Conservation (phyloP, 805 yeast genomes). For the Naumovozyma castellii region DNA sequence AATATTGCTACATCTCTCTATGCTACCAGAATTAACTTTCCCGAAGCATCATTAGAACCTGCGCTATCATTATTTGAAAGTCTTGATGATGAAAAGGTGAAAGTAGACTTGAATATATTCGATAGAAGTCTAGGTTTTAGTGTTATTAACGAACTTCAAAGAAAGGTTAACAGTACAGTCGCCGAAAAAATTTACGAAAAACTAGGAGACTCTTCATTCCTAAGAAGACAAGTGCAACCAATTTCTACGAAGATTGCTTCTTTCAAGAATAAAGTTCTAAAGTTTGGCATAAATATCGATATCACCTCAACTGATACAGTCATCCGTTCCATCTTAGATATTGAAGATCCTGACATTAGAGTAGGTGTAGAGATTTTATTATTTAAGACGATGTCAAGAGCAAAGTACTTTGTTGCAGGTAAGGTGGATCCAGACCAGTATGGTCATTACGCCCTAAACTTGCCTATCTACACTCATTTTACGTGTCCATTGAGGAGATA, state of each 20-base stretch:
- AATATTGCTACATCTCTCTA: constrained; percentile 22
- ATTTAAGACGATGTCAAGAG: constrained; percentile 73
- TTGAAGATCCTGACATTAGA: constrained; percentile 54
- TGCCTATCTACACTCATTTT: constrained; percentile 86
- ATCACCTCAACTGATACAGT: constrained; percentile 63
- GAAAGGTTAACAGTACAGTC: constrained; percentile 73
- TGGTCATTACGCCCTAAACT: constrained; percentile 71
- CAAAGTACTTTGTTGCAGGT: constrained; percentile 84
- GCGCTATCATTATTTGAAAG: constrained; percentile 63
- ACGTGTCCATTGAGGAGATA: constrained; percentile 88
- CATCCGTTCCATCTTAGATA: constrained; percentile 56
- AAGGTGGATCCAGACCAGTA: constrained; percentile 68
- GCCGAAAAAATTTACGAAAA: constrained; percentile 71
- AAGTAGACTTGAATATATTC: constrained; percentile 63
- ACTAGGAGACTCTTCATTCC: constrained; percentile 70
- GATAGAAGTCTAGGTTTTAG: constrained; percentile 47
- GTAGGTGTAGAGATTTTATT: constrained; percentile 70
- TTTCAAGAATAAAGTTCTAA: constrained; percentile 60
- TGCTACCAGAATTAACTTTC: constrained; percentile 15
- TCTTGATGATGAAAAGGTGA: constrained; percentile 75
- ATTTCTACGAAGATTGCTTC: constrained; percentile 70
- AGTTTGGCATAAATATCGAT: constrained; percentile 61
- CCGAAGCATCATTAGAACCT: constrained; percentile 17
- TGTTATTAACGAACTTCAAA: constrained; percentile 64
- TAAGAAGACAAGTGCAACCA: constrained; percentile 84